A percentile compares a stretch with the other conserved stretches of the same genome.
These are phyloP conservation scores for Leptographium galeiforme DNA, from an alignment of 2,329 filamentous ascomycete genomes.

Conservation along the genomic window DNA sequence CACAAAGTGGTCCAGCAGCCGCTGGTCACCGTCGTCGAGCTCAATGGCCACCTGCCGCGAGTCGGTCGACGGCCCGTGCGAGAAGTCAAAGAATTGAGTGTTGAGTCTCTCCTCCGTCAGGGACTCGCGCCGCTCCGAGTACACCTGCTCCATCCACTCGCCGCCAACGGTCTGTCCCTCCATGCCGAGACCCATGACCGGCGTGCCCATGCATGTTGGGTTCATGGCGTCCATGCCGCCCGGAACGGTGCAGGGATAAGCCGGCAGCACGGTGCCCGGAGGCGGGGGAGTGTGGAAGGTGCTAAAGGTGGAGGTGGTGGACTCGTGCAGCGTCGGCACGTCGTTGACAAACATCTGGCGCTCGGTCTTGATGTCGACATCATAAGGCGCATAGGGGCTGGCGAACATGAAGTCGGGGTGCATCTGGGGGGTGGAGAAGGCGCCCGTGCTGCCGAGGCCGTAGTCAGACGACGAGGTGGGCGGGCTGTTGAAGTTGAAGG, in stretches of 20 bases:
- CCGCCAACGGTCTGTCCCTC: background rate
- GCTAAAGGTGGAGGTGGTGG: constrained; percentile 82
- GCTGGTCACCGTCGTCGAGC: constrained; percentile 77
- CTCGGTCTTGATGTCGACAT: constrained; percentile 93
- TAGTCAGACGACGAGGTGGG: constrained; percentile 35
- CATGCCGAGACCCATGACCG: constrained; percentile 4
- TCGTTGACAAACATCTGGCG: constrained; percentile 89
- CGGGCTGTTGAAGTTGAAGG: constrained; percentile 60
- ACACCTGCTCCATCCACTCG: constrained; percentile 46
- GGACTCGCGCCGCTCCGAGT: constrained; percentile 54
- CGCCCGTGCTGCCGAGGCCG: constrained; percentile 23
- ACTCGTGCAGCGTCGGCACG: constrained; percentile 71
- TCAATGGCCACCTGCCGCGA: constrained; percentile 48
- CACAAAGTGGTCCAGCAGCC: constrained; percentile 81
- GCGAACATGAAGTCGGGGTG: constrained; percentile 46
- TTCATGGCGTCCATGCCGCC: background rate
- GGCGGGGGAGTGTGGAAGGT: constrained; percentile 73
- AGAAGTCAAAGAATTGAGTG: constrained; percentile 73
- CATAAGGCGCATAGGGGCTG: constrained; percentile 58
- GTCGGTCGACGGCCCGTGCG: constrained; percentile 35
- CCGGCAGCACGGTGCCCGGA: constrained; percentile 50
- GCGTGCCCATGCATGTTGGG: background rate
- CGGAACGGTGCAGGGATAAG: constrained; percentile 27
- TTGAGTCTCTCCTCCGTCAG: constrained; percentile 53
- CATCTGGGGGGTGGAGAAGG: constrained; percentile 45